phyloP scores from a whole-genome alignment of 768 basidiomycete species.

The Mrakia hoshinonis region DNA sequence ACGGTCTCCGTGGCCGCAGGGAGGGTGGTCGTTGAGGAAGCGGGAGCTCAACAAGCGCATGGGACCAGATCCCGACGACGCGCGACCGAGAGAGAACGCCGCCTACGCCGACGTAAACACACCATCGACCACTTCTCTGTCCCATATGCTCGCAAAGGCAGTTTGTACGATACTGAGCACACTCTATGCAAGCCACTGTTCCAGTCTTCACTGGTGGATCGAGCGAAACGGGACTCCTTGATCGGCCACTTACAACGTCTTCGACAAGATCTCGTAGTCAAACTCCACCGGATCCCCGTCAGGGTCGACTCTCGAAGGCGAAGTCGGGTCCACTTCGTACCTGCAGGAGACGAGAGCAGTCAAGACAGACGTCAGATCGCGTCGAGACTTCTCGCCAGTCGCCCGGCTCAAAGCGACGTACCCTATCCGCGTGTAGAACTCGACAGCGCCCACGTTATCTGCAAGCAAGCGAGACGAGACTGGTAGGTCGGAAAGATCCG shows the following conservation, averaged over 20 bases:
- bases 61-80: too few relatives aligned
- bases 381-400: neutral
- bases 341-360: neutral
- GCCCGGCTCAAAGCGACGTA: neutral
- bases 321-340: constrained; percentile 2
- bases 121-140: too few relatives aligned
- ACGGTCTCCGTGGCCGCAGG: too few relatives aligned
- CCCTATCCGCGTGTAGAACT: constrained; percentile 5
- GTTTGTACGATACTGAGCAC: too few relatives aligned
- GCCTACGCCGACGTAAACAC: too few relatives aligned
- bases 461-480: neutral
- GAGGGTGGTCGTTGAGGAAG: too few relatives aligned
- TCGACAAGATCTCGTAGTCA: constrained; percentile 16
- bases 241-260: neutral
- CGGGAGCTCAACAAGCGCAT: too few relatives aligned
- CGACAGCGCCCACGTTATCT: neutral
- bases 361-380: neutral
- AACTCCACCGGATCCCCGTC: neutral
- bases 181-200: too few relatives aligned
- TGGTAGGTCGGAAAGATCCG: neutral
- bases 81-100: too few relatives aligned
- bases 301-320: neutral
- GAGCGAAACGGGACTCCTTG: neutral
- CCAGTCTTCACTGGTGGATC: too few relatives aligned
- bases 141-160: too few relatives aligned